Evolutionary conservation across 2,329 filamentous ascomycete genomes (phyloP), one percentile per base, ranked within the genome.

Genomic region (Penicillium sp.): DNA sequence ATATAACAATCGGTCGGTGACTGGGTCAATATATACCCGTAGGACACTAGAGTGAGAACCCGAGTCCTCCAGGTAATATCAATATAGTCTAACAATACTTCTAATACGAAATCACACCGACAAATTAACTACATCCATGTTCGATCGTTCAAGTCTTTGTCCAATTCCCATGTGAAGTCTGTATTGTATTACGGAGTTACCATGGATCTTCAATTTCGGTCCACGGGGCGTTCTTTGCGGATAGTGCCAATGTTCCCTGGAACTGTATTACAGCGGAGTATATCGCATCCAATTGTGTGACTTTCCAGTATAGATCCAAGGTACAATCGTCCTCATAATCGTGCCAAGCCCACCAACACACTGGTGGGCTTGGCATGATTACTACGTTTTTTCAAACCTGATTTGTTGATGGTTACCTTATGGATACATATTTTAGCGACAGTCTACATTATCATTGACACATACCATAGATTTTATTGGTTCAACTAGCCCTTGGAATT

Each of bases 261-360:
- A 17, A 45, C 12, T 26, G 17, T 26, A 26, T 17, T 7, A 15
- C 26, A 17, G 32, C 48, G 48, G 48, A 47, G 48, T 51, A 42
- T 47, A 37, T 38, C 3, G 4, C 32, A 38, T 21, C 48, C 48
- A 51, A 47, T 51, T 26, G 43, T 21, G 26, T 28, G 31, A 12
- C 29, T 32, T 22, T n/a, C 6, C 9, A n/a, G 12, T 35, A 19
- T 31, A 34, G 17, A 42, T 32, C 43, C 37, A 47, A 37, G 48
- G 48, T n/a, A 42, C 43, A 42, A 26, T 9, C 2, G 4, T n/a
- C 9, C 26, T 15, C 33, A 28, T 22, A 9, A 24, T 47, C 17
- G 17, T 19, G 17, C 17, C 17, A 19, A 19, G 17, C 17, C 17
- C 17, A 19, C 17, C 17, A 19, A 19, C 17, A 19, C 17, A 19